Base-by-base conservation (phyloP, 345 rosid genomes). In the Camelina hispida region DNA sequence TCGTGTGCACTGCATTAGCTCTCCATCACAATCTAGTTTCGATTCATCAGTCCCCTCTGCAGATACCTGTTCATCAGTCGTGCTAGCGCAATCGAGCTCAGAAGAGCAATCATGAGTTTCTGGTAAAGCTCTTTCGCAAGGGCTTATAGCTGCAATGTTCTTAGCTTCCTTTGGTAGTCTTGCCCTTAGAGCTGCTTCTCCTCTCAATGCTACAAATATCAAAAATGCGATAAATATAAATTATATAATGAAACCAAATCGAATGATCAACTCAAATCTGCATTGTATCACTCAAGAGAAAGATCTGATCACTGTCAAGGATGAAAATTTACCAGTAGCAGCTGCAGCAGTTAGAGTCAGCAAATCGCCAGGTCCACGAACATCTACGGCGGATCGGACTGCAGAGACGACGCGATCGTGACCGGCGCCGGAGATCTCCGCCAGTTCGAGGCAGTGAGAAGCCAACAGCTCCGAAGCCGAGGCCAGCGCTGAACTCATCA, bases 261-360 rank as follows among this genome's bases (percentile, higher is more conserved):
- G 30, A 37, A 66, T 5, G 20, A 50, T 62, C 60, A 64, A 54
- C 9, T 44, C 60, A 62, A 47, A 72, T 13, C 6, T 50, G 43
- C 20, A 63, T 3, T 37, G 7, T 25, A 35, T 15, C 23, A 32
- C 32, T 37, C 15, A 37, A 38, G 9, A 59, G 47, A 60, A 32
- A 23, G 9, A 22, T 23, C 4, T 23, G 10, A 50, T 50, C 52
- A 40, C 11, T 1, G 14, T 40, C 14, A 15, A 44, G 16, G 52
- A 47, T 46, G 18, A 46, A 46, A 6, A 34, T 23, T 15, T 83
- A 91, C 99, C 97, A 69, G 99, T 95, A 18, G 96, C 97, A n/a
- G 99, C 97, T 17, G 97, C 93, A 15, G 99, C 99, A 5, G 97
- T 92, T 14, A 92, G 96, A 58, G 99, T 95, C 80, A 87, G 62